A percentile compares a stretch with the other conserved stretches of the same genome.
These are phyloP conservation scores for Neofusicoccum sp. DNA, from an alignment of 2,329 filamentous ascomycete species.

Conservation along the genomic window DNA sequence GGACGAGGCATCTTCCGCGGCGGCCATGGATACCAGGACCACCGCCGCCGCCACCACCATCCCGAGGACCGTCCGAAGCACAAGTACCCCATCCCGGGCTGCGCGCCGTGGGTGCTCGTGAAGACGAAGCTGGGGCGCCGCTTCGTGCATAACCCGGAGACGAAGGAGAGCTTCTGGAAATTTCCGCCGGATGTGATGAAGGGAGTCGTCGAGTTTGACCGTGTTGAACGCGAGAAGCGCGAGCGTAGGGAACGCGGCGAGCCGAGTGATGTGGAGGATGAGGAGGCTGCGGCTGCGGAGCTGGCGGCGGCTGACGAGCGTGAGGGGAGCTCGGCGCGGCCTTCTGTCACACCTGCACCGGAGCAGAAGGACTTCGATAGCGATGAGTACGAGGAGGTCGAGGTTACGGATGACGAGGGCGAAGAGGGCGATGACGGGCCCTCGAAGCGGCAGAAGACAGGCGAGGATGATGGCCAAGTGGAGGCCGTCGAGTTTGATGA, in stretches of 20 bases:
- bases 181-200: conserved; percentile 86
- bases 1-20: conserved; percentile 51
- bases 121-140: conserved; percentile 86
- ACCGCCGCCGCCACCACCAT: conserved; percentile 66
- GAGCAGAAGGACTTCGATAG: conserved; percentile 53
- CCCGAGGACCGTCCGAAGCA: conserved; percentile 79
- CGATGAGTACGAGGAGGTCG: conserved; percentile 76
- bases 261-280: conserved; percentile 37
- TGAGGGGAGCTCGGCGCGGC: conserved; percentile 29
- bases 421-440: conserved; percentile 51
- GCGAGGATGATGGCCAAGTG: conserved; percentile 45
- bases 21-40: conserved; percentile 59
- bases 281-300: conserved; percentile 35
- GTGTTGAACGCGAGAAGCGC: conserved; percentile 70
- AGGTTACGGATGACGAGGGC: conserved; percentile 65
- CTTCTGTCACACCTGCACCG: conserved; percentile 33
- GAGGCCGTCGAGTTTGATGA: conserved; percentile 79
- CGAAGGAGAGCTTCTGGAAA: conserved; percentile 91
- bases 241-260: conserved; percentile 54
- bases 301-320: conserved; percentile 25
- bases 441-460: conserved; percentile 54
- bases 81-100: conserved; percentile 76
- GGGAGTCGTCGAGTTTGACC: conserved; percentile 68
- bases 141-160: conserved; percentile 86
- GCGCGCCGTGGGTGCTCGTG: conserved; percentile 88